Evolutionary conservation across 495 filamentous ascomycete genomes (phyloP), one percentile per base, ranked within the genome.

Genomic region (Talaromyces adpressus): DNA sequence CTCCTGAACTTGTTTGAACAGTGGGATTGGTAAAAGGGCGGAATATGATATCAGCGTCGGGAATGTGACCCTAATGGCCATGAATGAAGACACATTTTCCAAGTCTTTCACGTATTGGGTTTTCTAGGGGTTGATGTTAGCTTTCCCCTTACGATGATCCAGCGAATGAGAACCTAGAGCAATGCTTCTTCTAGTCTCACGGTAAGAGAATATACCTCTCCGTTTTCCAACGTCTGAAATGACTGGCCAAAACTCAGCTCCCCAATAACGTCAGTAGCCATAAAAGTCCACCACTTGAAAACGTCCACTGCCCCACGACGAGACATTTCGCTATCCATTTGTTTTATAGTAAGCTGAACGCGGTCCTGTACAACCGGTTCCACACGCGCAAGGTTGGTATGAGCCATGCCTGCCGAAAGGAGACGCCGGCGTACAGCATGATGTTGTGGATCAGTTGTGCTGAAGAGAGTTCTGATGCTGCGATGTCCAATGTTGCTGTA

Each of bases 201-300:
- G n/a, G 6, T 49, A 6, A 52, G 23, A 9, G 2, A 29, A 63
- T 65, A 34, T 62, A 81, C 78, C 71, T 79, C 67, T 8, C 79
- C 83, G 4, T 63, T 66, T 58, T 87, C 82, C 2, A 86, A 72
- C 75, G 81, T 82, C 3, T 69, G 70, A 63, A 88, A 86, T 0
- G 78, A 81, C 29, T 85, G 81, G 0, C 85, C 85, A 68, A 87
- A 88, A 16, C 73, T 79, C 18, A 87, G 68, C 20, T 84, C 75
- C 1, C 77, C 77, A 47, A 85, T 82, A 4, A 85, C 73, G 61
- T 87, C 85, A 0, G 80, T 80, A 11, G 81, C 73, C 80, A 87
- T 79, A 57, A 84, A 83, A 23, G 79, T 63, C 72, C 74, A 84
- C 85, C 85, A 87, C 61, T 82, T 81, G 59, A 77, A 76, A 0